Evolutionary conservation across 2,329 filamentous ascomycete species (phyloP), one percentile per base, ranked within the genome.

Genomic region (Neofusicoccum parvum): DNA sequence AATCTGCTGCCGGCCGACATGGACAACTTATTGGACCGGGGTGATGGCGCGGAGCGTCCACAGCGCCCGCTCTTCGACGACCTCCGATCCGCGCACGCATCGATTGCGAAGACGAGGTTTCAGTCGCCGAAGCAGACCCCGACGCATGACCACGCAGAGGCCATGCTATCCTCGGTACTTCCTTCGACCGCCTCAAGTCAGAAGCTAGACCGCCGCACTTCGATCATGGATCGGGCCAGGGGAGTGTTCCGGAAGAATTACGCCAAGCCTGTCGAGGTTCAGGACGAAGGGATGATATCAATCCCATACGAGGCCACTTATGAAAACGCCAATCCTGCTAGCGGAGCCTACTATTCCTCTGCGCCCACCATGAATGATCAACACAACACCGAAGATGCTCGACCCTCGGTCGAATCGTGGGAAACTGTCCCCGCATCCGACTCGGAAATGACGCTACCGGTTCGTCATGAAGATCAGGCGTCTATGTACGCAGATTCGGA

Each of bases 1-100:
- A 65, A 63, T 3, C 66, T 70, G 3, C 64, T 49, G 17, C 67
- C 68, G 39, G 43, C 66, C 64, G 74, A 76, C 60, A 65, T 65
- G 64, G 48, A 39, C 3, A 39, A 20, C 7, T 6, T n/a, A 69
- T 74, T 66, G 27, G 66, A 68, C 15, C 17, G 32, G n/a, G 51
- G 37, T 10, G 49, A 48, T 5, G 34, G 51, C 17, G n/a, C 45
- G 2, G 60, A 49, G 48, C 27, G 48, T 1, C 39, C 23, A 15
- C 45, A 36, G 27, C 54, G 66, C 5, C 34, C 53, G 5, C 11
- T 68, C 3, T 68, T 56, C 41, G 34, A 64, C 41, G 66, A 68
- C 46, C 39, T 68, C 1, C 36, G 27, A 12, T 62, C 64, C 1
- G 66, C 66, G 0, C 51, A 68, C 23, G 39, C 37, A 1, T 60